Percentiles rank a stretch among this genome's conserved stretches.
Conservation (phyloP, 495 filamentous ascomycete genomes). For the Penicillium herquei region DNA sequence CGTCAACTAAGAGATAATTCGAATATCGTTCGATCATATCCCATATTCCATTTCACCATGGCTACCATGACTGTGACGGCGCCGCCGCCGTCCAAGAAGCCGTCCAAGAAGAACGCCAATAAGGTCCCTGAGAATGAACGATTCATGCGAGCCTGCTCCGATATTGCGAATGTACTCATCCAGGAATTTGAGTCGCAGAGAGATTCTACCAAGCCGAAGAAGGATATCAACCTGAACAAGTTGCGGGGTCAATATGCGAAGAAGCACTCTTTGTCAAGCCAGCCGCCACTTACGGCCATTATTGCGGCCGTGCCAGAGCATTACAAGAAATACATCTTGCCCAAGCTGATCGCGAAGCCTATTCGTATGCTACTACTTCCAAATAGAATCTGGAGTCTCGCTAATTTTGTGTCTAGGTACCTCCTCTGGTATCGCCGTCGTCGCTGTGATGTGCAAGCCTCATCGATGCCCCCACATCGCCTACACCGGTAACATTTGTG, state of each 20-base stretch:
- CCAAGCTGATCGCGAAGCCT: slow-evolving; percentile 92
- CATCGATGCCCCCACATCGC: slow-evolving; percentile 97
- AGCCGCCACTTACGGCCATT: slow-evolving; percentile 92
- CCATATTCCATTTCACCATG: slow-evolving; percentile 45
- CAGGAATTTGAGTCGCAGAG: slow-evolving; percentile 82
- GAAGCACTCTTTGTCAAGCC: slow-evolving; percentile 80
- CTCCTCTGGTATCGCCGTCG: slow-evolving; percentile 96
- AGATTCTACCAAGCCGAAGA: slow-evolving; percentile 66
- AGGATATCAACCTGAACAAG: slow-evolving; percentile 90
- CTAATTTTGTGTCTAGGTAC: slow-evolving; percentile 51
- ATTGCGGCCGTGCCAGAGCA: slow-evolving; percentile 97
- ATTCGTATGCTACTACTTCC: slow-evolving; percentile 59
- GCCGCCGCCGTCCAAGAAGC: slow-evolving; percentile 45
- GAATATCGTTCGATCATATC: too few species aligned
- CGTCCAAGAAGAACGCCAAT: slow-evolving; percentile 64
- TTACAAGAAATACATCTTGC: slow-evolving; percentile 98
- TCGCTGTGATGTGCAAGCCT: slow-evolving; percentile 99
- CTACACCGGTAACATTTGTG: slow-evolving; percentile 97
- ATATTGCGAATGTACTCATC: slow-evolving; percentile 89
- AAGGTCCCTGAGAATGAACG: slow-evolving; percentile 89
- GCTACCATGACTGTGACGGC: slow-evolving; percentile 62
- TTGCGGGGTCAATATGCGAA: slow-evolving; percentile 84
- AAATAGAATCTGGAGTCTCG: neutral
- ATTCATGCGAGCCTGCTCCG: slow-evolving; percentile 88
- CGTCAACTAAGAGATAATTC: neutral